These are phyloP conservation scores for Boletus semigastroideus DNA, from an alignment of 1,284 basidiomycete genomes.

Conservation along the genomic window DNA sequence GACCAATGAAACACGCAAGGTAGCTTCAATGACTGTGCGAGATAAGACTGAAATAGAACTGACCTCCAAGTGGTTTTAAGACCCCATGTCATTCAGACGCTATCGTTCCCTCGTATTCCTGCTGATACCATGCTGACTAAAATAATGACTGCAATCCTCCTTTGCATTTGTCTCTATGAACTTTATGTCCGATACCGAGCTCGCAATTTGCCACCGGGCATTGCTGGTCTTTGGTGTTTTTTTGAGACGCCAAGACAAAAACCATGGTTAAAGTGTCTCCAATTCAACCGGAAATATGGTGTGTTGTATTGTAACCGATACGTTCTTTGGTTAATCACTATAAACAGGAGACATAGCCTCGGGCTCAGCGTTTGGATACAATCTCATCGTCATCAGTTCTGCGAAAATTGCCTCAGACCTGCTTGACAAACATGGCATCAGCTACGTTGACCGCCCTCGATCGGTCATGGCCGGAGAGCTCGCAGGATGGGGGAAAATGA, in stretches of 20 bases:
- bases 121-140: no score
- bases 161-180: not conserved
- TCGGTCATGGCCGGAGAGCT: slow-evolving; percentile 25
- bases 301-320: not conserved
- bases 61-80: no score
- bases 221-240: slow-evolving; percentile 3
- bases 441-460: slow-evolving; percentile 20
- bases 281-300: slow-evolving; percentile 10
- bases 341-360: slow-evolving; percentile 13
- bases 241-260: slow-evolving; percentile 4
- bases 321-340: not conserved
- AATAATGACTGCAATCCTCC: no score
- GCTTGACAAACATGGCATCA: slow-evolving; percentile 17
- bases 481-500: slow-evolving; percentile 27
- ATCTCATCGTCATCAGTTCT: slow-evolving; percentile 14
- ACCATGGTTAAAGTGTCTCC: slow-evolving; percentile 5
- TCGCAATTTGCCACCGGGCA: slow-evolving; percentile 1
- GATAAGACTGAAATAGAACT: no score
- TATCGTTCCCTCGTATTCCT: not conserved
- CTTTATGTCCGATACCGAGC: slow-evolving; percentile 1
- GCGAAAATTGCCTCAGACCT: slow-evolving; percentile 17
- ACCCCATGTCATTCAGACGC: no score
- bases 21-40: no score
- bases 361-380: slow-evolving; percentile 6
- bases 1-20: no score